Base-by-base conservation (phyloP, 352 stramenopile species). In the Pythium dissimile region DNA sequence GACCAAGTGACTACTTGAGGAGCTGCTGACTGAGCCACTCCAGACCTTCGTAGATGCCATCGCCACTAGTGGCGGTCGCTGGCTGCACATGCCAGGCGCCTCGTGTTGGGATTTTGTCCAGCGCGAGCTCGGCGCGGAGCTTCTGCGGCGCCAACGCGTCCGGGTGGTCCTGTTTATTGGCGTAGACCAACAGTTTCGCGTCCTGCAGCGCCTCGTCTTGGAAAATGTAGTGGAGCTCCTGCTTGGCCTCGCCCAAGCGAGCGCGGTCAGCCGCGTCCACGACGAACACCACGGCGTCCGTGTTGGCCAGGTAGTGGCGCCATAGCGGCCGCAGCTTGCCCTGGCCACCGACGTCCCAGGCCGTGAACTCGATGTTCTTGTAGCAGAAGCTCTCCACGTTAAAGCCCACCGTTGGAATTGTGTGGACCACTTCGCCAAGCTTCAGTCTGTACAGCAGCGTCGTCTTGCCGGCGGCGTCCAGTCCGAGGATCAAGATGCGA, bases 381-480 rank as follows among this genome's bases (percentile, higher is more conserved):
- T 58, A 57, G 9, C 51, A 12, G 51, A 86, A 63, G 8, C 41
- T 69, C 50, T 86, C 76, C 28, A 84, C 69, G 53, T 86, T 84
- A 49, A 78, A 88, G 11, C 77, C 71, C 12, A 88, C 69, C 18
- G 80, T 87, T 30, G 73, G 63, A 11, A 79, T 62, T 53, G 71
- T 76, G 16, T 61, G 71, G 12, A 86, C 62, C n/a, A 65, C 52
- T 51, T 79, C 67, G 18, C 65, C 62, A 21, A 80, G 49, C 56
- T 89, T 75, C 18, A 89, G 56, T 30, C 67, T 55, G 64, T 88
- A 88, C 21, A 97, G 76, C 62, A 97, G 96, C 26, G 92, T 97
- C 16, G 92, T 98, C 73, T 98, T 98, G 73, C 92, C 92, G 38
- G 89, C 92, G 30, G 86, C 90, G 77, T 98, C 90, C 9, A 92